These are phyloP conservation scores for Populus pruinosa DNA, from an alignment of 345 rosid species.

Conservation along the genomic window DNA sequence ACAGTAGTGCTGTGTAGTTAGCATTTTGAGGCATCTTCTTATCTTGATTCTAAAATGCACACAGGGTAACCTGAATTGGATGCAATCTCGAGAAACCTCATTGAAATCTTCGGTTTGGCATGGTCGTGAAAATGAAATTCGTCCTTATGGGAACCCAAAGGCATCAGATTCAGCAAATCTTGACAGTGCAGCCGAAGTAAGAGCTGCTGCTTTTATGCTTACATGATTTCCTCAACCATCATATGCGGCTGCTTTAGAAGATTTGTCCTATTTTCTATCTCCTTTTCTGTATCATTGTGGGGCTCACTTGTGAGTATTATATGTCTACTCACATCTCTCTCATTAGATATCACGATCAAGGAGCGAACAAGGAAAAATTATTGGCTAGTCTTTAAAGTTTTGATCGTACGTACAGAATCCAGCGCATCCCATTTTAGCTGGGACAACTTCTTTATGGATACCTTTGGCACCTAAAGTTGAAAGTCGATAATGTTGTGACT, in stretches of 20 bases:
- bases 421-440: not conserved
- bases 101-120: conserved; percentile 91
- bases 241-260: not conserved
- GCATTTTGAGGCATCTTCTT: conserved; percentile 8
- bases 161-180: conserved; percentile 98
- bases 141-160: conserved; percentile 91
- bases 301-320: not conserved
- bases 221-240: not conserved
- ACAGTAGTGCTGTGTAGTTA: not conserved
- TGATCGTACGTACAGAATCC: not conserved
- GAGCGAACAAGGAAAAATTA: not conserved
- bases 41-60: conserved; percentile 14
- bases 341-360: not conserved
- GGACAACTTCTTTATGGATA: not conserved
- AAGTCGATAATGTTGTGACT: not conserved
- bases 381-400: not conserved
- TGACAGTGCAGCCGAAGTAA: conserved; percentile 96
- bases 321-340: not conserved
- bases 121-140: conserved; percentile 91
- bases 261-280: not conserved
- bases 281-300: not conserved
- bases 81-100: conserved; percentile 94
- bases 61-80: conserved; percentile 98
- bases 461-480: not conserved
- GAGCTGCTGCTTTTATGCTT: conserved; percentile 19